Conservation (phyloP, 2,329 filamentous ascomycete genomes). For the Trichoderma pleuroti region DNA sequence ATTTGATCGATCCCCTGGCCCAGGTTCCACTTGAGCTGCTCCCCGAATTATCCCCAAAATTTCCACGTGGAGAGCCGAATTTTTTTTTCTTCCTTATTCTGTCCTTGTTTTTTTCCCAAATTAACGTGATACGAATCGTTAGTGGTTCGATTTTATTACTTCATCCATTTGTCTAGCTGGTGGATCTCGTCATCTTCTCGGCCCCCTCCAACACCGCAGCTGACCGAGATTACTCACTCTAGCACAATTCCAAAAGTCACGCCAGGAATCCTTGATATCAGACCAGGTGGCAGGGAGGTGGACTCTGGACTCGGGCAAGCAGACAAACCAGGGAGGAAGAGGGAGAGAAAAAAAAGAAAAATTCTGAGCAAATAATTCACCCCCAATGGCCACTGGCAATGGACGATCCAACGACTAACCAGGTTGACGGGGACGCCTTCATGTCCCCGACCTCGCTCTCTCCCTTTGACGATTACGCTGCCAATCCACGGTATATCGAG, state of each 20-base stretch:
- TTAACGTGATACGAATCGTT: neutral
- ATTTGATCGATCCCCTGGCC: neutral
- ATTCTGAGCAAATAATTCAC: neutral
- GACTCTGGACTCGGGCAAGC: neutral
- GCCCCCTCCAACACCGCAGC: neutral
- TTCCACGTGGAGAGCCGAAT: slow-evolving; percentile 2
- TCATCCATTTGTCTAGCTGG: neutral
- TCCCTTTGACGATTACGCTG: slow-evolving; percentile 31
- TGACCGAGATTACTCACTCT: neutral
- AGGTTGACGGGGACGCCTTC: slow-evolving; percentile 14
- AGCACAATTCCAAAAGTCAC: neutral
- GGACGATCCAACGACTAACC: slow-evolving; percentile 6
- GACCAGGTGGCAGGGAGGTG: neutral
- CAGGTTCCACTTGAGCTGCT: neutral
- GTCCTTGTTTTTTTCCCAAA: neutral
- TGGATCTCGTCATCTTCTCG: neutral
- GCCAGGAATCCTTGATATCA: slow-evolving; percentile 1
- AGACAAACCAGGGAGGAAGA: neutral
- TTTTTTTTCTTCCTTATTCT: neutral
- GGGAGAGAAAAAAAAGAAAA: neutral
- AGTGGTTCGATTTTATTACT: neutral
- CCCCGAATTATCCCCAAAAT: neutral
- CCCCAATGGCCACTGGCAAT: slow-evolving; percentile 15
- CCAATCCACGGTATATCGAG: slow-evolving; percentile 42
- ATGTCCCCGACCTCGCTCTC: slow-evolving; percentile 25